These are phyloP conservation scores for Phytopythium boreale DNA, from an alignment of 352 stramenopile genomes.

Conservation along the genomic window DNA sequence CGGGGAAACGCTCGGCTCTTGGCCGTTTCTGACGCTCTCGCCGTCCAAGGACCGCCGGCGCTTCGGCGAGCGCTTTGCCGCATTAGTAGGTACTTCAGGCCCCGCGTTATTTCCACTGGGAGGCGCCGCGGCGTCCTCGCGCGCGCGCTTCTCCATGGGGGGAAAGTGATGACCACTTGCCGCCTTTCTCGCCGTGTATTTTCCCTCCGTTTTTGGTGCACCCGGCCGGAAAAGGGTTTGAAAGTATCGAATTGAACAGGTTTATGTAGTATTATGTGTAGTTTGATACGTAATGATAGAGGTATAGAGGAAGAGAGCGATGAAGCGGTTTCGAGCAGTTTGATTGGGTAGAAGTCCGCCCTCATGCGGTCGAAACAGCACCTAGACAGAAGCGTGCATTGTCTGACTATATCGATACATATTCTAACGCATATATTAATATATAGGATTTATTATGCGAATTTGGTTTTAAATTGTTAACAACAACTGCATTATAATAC, in stretches of 20 bases:
- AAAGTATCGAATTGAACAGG: neutral
- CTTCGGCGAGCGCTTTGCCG: neutral
- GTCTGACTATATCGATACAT: no score
- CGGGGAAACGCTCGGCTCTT: neutral
- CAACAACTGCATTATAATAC: no score
- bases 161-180: neutral
- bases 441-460: no score
- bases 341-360: neutral
- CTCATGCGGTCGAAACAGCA: no score
- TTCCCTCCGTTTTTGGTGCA: neutral
- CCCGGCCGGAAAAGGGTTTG: neutral
- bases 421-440: no score
- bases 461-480: no score
- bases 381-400: no score
- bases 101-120: neutral
- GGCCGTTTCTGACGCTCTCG: neutral
- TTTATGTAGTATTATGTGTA: neutral
- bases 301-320: neutral
- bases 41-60: neutral
- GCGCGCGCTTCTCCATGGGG: neutral
- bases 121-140: neutral
- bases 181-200: neutral
- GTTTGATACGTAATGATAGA: no score
- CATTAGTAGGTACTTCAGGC: neutral
- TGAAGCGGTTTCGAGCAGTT: neutral